These are phyloP conservation scores for Cutaneotrichosporon daszewskae DNA, from an alignment of 1,284 basidiomycete genomes.

Conservation along the genomic window DNA sequence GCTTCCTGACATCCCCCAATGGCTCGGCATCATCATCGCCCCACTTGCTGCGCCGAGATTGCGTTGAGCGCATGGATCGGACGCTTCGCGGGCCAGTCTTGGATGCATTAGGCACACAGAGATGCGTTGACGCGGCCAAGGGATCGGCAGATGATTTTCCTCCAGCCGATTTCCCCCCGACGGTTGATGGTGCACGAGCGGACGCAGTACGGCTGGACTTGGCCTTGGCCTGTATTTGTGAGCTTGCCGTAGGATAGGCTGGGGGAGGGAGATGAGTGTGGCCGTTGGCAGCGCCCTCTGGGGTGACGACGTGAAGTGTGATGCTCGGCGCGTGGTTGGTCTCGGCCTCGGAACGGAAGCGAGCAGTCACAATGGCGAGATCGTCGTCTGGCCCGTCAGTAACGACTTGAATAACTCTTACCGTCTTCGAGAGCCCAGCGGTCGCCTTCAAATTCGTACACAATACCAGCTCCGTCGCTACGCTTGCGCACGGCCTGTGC, in stretches of 20 bases:
- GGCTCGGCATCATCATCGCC: slow-evolving; percentile 43
- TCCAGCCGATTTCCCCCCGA: not conserved
- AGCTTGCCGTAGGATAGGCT: slow-evolving; percentile 3
- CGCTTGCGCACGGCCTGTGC: slow-evolving; percentile 17
- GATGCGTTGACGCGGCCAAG: slow-evolving; percentile 7
- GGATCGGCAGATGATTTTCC: no score
- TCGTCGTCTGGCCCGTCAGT: slow-evolving; percentile 41
- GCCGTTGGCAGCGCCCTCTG: slow-evolving; percentile 4
- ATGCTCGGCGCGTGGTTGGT: slow-evolving; percentile 21
- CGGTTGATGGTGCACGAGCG: not conserved
- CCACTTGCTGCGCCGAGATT: slow-evolving; percentile 35
- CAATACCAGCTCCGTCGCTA: slow-evolving; percentile 32
- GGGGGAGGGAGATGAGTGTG: slow-evolving; percentile 4
- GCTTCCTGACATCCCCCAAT: slow-evolving; percentile 32
- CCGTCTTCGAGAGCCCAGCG: slow-evolving; percentile 46
- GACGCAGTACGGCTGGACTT: not conserved
- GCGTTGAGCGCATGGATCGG: slow-evolving; percentile 17
- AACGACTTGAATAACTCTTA: slow-evolving; percentile 18
- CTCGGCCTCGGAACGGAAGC: slow-evolving; percentile 33
- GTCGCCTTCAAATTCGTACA: slow-evolving; percentile 44
- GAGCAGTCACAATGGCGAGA: slow-evolving; percentile 43
- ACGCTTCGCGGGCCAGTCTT: slow-evolving; percentile 17
- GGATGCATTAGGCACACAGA: slow-evolving; percentile 10
- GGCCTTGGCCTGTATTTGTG: slow-evolving; percentile 1
- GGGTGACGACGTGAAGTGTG: slow-evolving; percentile 17